Base-by-base conservation (phyloP, 75 land plant species). In the Pinus tabuliformis region DNA sequence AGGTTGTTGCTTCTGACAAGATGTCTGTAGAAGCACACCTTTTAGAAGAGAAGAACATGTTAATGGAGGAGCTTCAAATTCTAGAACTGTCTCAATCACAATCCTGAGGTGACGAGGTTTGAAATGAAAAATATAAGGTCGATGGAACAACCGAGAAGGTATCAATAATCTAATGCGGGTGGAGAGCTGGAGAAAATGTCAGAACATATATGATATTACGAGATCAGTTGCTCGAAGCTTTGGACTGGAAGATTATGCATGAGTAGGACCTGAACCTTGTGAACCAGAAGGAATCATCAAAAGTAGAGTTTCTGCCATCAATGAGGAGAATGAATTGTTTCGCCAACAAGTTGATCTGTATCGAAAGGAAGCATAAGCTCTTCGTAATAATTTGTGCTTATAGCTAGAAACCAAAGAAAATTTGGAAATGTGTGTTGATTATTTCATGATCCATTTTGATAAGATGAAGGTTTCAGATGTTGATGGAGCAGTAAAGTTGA, bases 101-200 rank as follows among this genome's bases (percentile, higher is more conserved):
- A 26, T 26, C 26, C 26, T 26, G 26, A 26, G 26, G 26, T 26
- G 26, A 26, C 26, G 26, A 26, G 26, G 26, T 26, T 26, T 26
- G 26, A 26, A 26, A 26, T 26, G 26, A 0, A 26, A 26, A 26
- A 26, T 26, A 26, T 26, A 26, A 26, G 26, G 26, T 26, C 0
- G 26, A 26, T 26, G 26, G 26, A 26, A 26, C 26, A 26, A 26
- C 26, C 26, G 26, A 26, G 26, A 26, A 26, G 26, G 26, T 80
- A 89, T 61, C 88, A 92, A 82, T 86, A 90, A 37, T 92, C 92
- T 76, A 86, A 79, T 77, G 97, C 89, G 58, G 89, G 84, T 77
- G 95, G 99, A 15, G 93, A 94, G 79, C 70, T 85, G 36, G 97
- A 94, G 30, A 82, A 74, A 76, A 86, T 96, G 93, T 72, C 64